These are phyloP conservation scores for Waltergamsia citrina DNA, from an alignment of 2,329 filamentous ascomycete genomes.

Conservation along the genomic window DNA sequence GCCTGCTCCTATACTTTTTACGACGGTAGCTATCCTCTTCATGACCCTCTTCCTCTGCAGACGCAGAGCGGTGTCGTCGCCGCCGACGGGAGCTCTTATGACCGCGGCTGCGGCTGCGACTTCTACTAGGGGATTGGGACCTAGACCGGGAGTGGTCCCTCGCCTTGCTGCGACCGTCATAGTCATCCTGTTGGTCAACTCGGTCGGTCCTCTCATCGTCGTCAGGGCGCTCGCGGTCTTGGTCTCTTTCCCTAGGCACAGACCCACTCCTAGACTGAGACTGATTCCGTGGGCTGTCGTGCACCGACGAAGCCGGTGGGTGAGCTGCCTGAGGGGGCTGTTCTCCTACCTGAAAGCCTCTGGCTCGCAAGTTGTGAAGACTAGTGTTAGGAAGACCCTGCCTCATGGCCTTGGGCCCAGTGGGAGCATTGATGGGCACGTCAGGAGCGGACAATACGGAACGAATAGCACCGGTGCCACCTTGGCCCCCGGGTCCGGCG, in stretches of 20 bases:
- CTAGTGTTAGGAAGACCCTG: conserved; percentile 79
- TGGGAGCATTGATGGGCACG: conserved; percentile 66
- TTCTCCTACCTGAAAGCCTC: conserved; percentile 36
- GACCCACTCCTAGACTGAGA: conserved; percentile 3
- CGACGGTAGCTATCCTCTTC: conserved; percentile 37
- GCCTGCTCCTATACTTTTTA: conserved; percentile 37
- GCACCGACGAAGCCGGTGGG: conserved; percentile 2
- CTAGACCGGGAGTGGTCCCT: conserved; percentile 19
- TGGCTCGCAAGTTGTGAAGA: conserved; percentile 52
- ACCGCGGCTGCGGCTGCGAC: conserved; percentile 29
- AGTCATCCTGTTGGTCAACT: conserved; percentile 11
- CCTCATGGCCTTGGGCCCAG: conserved; percentile 89
- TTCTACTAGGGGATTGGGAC: conserved; percentile 13
- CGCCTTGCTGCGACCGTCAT: conserved; percentile 9
- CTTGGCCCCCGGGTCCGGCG: conserved; percentile 10
- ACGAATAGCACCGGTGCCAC: conserved; percentile 15
- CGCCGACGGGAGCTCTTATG: conserved; percentile 38
- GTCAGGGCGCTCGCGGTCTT: conserved; percentile 20
- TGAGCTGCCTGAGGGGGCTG: conserved; percentile 19
- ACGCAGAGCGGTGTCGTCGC: conserved; percentile 45
- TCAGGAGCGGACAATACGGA: conserved; percentile 23
- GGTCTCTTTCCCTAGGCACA: conserved; percentile 17
- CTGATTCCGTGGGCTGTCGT: conserved; percentile 4
- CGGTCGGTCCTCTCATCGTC: conserved; percentile 10
- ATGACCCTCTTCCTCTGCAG: conserved; percentile 36